Evolutionary conservation across 768 basidiomycete genomes (phyloP), one percentile per base, ranked within the genome.

Genomic region (Tulasnella sp.): DNA sequence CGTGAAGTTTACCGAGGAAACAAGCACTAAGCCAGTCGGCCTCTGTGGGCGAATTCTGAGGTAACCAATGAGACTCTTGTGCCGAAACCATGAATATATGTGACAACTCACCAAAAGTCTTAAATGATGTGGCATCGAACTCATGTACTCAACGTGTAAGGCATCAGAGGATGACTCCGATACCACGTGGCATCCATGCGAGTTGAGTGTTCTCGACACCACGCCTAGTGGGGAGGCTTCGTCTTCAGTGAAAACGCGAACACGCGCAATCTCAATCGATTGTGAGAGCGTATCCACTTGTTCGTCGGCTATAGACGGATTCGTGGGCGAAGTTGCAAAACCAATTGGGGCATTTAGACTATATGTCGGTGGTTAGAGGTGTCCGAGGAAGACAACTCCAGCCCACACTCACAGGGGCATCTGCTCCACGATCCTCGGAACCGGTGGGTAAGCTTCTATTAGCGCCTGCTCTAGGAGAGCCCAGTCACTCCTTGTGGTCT

Each of bases 381-480:
- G 64, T 4, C 37, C 9, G 31, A 20, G 16, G 28, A 37, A 37
- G 28, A 18, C 64, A 31, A 46, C 46, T 46, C 64, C 16, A 28
- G 28, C 2, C 9, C 64, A 54, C 24, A 54, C 54, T 54, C 31
- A 69, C 64, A 69, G 64, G 28, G 64, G 64, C 31, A 69, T 69
- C 34, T 69, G 64, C 64, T 69, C 64, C 11, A 69, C 12, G 8
- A 37, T 37, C 34, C 64, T 69, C 18, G 64, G 64, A 69, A 75
- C 41, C 22, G 74, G 74, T 28, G 76, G 76, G 14, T 60, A 77
- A n/a, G 41, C 48, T 31, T 77, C 76, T 37, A 77, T 50, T 7
- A 77, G 50, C 11, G 76, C 76, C 37, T 77, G 46, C 40, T 77
- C 76, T n/a, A 77, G 37, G 16, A 76, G 46, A 8, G 48, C 75